phyloP scores from a whole-genome alignment of 2,329 filamentous ascomycete genomes.

The Colletotrichum shisoi region DNA sequence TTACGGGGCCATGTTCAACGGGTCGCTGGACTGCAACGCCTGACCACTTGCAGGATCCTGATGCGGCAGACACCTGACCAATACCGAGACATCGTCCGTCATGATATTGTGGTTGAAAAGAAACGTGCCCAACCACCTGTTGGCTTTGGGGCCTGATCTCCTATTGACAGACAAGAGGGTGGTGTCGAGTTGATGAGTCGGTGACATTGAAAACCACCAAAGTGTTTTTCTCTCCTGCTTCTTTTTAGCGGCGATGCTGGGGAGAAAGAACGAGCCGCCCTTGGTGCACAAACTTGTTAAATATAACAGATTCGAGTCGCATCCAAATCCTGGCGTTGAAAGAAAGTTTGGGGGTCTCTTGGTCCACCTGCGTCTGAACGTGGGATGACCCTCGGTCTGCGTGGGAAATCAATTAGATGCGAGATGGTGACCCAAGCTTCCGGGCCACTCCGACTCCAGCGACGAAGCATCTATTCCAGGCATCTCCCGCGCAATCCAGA shows the following conservation, averaged over 20 bases:
- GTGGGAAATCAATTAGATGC: conserved; percentile 26
- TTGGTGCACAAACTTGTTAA: background rate
- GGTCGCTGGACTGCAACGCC: background rate
- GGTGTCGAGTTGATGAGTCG: conserved; percentile 3
- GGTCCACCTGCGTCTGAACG: conserved; percentile 36
- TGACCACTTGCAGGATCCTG: background rate
- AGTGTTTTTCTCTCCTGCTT: background rate
- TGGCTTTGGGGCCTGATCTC: conserved; percentile 1
- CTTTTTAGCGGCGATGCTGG: background rate
- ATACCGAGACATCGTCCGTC: conserved; percentile 4
- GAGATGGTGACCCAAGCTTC: conserved; percentile 21
- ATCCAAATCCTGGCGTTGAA: conserved; percentile 28
- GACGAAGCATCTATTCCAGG: background rate
- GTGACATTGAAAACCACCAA: background rate
- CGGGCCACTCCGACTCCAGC: conserved; percentile 24
- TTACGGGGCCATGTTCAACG: background rate
- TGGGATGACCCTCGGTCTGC: conserved; percentile 31
- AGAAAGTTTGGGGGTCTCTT: conserved; percentile 39
- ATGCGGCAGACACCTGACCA: conserved; percentile 18
- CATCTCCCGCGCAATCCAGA: background rate
- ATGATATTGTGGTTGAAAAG: conserved; percentile 11
- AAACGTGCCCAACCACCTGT: conserved; percentile 13
- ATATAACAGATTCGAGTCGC: background rate
- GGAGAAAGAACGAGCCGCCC: background rate
- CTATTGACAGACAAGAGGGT: background rate